A percentile compares a stretch with the other conserved stretches of the same genome.
These are phyloP conservation scores for Globisporangium sylvaticum DNA, from an alignment of 352 stramenopile genomes.

Conservation along the genomic window DNA sequence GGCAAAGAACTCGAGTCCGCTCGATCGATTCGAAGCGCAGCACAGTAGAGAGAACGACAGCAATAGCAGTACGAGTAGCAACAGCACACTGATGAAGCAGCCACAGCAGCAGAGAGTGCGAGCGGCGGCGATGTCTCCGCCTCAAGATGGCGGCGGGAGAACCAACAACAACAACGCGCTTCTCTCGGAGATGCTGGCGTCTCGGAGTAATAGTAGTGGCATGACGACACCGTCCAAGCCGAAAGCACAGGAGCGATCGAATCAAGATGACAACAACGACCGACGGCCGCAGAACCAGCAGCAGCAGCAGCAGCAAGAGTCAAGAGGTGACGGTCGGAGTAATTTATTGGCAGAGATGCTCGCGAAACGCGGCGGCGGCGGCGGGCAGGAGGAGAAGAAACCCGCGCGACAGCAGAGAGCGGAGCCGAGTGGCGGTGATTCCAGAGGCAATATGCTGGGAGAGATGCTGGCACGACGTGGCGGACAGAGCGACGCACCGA, in stretches of 20 bases:
- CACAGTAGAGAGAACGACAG: not conserved
- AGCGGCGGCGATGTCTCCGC: not conserved
- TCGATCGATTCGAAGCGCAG: constrained; percentile 11
- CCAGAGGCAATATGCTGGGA: not conserved
- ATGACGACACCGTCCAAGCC: not conserved
- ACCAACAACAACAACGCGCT: constrained; percentile 18
- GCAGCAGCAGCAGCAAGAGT: constrained; percentile 2
- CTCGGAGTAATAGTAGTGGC: not conserved
- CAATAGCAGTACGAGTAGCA: constrained; percentile 3
- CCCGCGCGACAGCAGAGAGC: not conserved
- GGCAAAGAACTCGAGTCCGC: constrained; percentile 22
- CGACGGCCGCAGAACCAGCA: constrained; percentile 8
- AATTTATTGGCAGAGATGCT: constrained; percentile 18
- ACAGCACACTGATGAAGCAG: constrained; percentile 6
- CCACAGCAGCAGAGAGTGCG: constrained; percentile 5
- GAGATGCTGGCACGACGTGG: constrained; percentile 13
- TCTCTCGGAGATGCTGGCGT: constrained; percentile 18
- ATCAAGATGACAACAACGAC: constrained; percentile 22
- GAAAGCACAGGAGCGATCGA: not conserved
- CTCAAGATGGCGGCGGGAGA: not conserved
- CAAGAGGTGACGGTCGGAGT: not conserved
- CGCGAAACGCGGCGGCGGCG: constrained; percentile 9
- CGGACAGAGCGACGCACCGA: not conserved
- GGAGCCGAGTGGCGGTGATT: not conserved
- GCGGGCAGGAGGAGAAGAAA: not conserved